Conservation (phyloP, 345 rosid species). For the Populus nigra region DNA sequence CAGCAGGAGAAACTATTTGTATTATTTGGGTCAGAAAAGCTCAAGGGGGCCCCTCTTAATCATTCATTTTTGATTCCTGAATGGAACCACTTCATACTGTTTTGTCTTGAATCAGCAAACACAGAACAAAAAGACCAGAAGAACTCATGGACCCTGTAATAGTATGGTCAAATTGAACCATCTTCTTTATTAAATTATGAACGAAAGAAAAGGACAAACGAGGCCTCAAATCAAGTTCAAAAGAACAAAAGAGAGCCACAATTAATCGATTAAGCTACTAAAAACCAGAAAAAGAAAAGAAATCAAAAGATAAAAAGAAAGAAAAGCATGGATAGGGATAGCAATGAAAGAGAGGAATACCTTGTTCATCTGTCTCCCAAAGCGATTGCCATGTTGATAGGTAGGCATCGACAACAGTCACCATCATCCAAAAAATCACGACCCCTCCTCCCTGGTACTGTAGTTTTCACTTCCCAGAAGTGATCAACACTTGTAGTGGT, state of each 20-base stretch:
- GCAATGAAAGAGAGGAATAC: slow-evolving; percentile 4
- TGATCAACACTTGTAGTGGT: neutral
- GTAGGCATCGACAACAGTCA: slow-evolving; percentile 12
- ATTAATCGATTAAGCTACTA: neutral
- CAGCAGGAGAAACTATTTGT: neutral
- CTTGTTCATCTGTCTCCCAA: slow-evolving; percentile 44
- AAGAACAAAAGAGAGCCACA: slow-evolving; percentile 22
- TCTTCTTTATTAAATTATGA: neutral
- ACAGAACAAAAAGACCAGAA: slow-evolving; percentile 16
- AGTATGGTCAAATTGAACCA: neutral
- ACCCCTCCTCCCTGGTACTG: neutral
- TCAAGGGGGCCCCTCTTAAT: slow-evolving; percentile 1
- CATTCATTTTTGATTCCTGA: slow-evolving; percentile 9
- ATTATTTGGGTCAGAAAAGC: neutral
- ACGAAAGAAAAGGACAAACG: neutral
- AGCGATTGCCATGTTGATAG: slow-evolving; percentile 32
- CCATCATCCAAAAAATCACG: slow-evolving; percentile 9
- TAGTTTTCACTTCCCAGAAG: slow-evolving; percentile 8
- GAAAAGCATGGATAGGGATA: neutral
- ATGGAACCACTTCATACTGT: neutral
- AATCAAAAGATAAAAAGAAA: slow-evolving; percentile 8
- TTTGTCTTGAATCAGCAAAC: slow-evolving; percentile 16
- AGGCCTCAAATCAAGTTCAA: slow-evolving; percentile 10
- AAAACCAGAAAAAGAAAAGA: neutral
- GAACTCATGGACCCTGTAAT: slow-evolving; percentile 11